Evolutionary conservation across 2,329 filamentous ascomycete species (phyloP), one percentile per base, ranked within the genome.

Genomic region (Fusarium sacchari): DNA sequence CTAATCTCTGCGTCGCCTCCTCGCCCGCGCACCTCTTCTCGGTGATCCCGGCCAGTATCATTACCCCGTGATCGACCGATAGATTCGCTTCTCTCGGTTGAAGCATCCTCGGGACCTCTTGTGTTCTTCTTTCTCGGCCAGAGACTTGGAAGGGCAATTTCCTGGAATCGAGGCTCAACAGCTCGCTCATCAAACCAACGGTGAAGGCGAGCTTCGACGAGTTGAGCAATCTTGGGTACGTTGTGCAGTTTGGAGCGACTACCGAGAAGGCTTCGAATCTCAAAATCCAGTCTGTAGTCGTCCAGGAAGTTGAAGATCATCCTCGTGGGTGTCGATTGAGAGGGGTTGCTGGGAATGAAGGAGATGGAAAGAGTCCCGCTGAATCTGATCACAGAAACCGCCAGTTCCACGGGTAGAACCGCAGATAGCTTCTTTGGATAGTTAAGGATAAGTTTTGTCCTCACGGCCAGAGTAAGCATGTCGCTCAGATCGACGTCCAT

Each of bases 401-500:
- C 92, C 39, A 99, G 86, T 0, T 96, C 96, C 24, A 99, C 95
- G 6, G 96, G 96, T 2, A 99, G 86, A 13, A 98, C 92, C 2
- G 96, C 96, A 11, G 95, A 94, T 60, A 94, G 87, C 13, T 94
- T 94, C 80, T 95, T 97, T 0, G 96, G 96, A 81, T 97, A 99
- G 83, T 99, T 99, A 63, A 99, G 88, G 53, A 97, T 88, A 71
- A 99, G 86, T 77, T 96, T 97, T 7, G 96, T 99, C 85, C 99
- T 96, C 32, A 99, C 88, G 2, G 95, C 96, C 60, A 99, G 86
- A 0, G 96, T 99, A 67, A 99, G 94, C 83, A 97, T 95, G 83
- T 99, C 96, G 82, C 93, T 96, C 66, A 99, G 85, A 81, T 99
- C 96, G 40, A 99, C 95, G 82, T 99, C 96, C 94, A 99, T 97